phyloP scores from a whole-genome alignment of 345 rosid genomes.

The Euphorbia tirucalli region DNA sequence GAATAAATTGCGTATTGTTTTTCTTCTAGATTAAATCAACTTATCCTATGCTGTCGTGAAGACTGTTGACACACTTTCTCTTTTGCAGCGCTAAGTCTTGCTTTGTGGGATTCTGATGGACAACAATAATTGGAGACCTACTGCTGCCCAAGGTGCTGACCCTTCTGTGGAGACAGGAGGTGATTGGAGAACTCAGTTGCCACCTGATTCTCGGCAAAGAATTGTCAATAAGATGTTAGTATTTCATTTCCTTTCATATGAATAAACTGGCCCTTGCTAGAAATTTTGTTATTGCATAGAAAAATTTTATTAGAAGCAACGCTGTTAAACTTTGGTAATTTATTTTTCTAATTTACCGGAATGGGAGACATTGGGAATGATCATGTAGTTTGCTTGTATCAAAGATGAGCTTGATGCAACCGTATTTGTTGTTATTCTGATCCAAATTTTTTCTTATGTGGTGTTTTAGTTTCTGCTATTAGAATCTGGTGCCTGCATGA shows the following conservation, averaged over 20 bases:
- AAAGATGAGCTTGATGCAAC: not conserved
- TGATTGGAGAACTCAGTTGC: constrained; percentile 65
- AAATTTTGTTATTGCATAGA: not conserved
- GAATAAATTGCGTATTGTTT: too few species aligned
- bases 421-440: not conserved
- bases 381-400: not conserved
- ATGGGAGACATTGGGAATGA: not conserved
- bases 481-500: not conserved
- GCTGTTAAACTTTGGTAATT: not conserved
- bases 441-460: too few species aligned
- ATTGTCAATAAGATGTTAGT: constrained; percentile 43
- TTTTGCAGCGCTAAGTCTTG: not conserved
- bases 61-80: not conserved
- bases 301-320: too few species aligned
- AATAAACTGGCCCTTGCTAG: not conserved
- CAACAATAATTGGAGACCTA: constrained; percentile 15
- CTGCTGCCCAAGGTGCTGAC: constrained; percentile 32
- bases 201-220: constrained; percentile 5
- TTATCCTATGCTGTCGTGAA: not conserved
- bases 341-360: not conserved
- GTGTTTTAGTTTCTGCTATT: not conserved
- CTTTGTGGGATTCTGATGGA: constrained; percentile 6
- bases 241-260: not conserved
- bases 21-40: too few species aligned
- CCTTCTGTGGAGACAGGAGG: constrained; percentile 32